These are phyloP conservation scores for Kwoniella mangroviensis DNA, from an alignment of 768 basidiomycete species.

Conservation along the genomic window DNA sequence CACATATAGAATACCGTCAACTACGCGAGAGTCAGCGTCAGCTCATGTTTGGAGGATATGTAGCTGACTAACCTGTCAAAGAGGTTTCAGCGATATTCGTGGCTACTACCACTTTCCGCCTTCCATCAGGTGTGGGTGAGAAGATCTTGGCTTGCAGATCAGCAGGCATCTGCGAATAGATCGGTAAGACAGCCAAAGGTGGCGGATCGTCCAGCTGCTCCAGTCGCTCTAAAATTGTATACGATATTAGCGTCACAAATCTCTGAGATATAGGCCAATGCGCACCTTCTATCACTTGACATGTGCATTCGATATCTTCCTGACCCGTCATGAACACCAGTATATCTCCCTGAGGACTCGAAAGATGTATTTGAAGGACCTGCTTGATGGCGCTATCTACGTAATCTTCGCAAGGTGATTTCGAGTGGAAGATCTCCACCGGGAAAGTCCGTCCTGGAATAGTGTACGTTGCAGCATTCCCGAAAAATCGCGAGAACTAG, in stretches of 20 bases:
- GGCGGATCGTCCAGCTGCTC: slow-evolving; percentile 89
- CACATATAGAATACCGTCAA: slow-evolving; percentile 96
- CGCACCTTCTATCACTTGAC: slow-evolving; percentile 86
- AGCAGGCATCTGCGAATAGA: slow-evolving; percentile 99
- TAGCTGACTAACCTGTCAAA: slow-evolving; percentile 70
- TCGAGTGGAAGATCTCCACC: slow-evolving; percentile 92
- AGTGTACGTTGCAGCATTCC: slow-evolving; percentile 90
- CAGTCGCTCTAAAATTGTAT: slow-evolving; percentile 71
- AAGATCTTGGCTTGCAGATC: slow-evolving; percentile 99
- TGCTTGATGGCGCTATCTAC: slow-evolving; percentile 98
- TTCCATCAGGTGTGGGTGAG: slow-evolving; percentile 87
- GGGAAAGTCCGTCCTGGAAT: slow-evolving; percentile 96
- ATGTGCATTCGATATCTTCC: slow-evolving; percentile 97
- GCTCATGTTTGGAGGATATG: neutral
- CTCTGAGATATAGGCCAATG: neutral
- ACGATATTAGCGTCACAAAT: too few relatives aligned
- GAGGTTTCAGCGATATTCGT: slow-evolving; percentile 99
- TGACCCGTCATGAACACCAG: slow-evolving; percentile 93
- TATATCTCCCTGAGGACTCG: slow-evolving; percentile 89
- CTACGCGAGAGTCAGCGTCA: slow-evolving; percentile 59
- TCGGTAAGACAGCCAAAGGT: slow-evolving; percentile 87
- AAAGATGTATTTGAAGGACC: slow-evolving; percentile 93
- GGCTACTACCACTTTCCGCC: slow-evolving; percentile 95
- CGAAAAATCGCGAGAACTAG: slow-evolving; percentile 90
- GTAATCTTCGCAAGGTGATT: slow-evolving; percentile 98